Base-by-base conservation (phyloP, 345 rosid genomes). In the Pugionium cornutum region DNA sequence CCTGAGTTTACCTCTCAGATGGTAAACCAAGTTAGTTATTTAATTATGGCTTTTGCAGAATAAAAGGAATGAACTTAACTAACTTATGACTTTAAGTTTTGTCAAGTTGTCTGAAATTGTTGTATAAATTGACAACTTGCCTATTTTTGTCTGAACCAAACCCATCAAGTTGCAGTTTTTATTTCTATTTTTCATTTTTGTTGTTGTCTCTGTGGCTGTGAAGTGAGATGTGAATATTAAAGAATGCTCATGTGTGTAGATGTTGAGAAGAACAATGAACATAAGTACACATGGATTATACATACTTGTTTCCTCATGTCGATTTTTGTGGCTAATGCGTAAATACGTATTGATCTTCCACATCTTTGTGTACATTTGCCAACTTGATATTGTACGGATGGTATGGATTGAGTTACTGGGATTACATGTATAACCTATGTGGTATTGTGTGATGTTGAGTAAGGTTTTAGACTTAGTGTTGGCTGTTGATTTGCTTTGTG, bases 1-100 rank as follows among this genome's bases (percentile, higher is more conserved):
- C 51, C 65, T 49, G 65, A 68, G 51, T 68, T 58, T 58, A 58
- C 80, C 11, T 58, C 83, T 63, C 78, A 76, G 25, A 33, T 69
- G 86, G 94, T 83, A 76, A 48, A 48, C 67, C 18, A 18, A 18
- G 18, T 18, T 18, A 18, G 29, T 59, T 31, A 43, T 18, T 32
- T 5, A n/a, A 29, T 43, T 53, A 43, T 18, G 2, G 46, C 5
- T 9, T 28, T 46, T 11, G 9, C 18, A 18, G 18, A 18, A 18
- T 18, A 52, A 44, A 3, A 9, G 11, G 63, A 18, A 55, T 28
- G 55, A 35, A 35, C 26, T n/a, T 55, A 28, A 54, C 41, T 58
- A 3, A 42, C 10, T 5, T 3, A 60, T 35, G 51, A 32, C 3
- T 31, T 50, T 51, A 39, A 10, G 4, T n/a, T 68, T 56, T 46